phyloP scores from a whole-genome alignment of 2,329 filamentous ascomycete species.

The Fusarium sp. region DNA sequence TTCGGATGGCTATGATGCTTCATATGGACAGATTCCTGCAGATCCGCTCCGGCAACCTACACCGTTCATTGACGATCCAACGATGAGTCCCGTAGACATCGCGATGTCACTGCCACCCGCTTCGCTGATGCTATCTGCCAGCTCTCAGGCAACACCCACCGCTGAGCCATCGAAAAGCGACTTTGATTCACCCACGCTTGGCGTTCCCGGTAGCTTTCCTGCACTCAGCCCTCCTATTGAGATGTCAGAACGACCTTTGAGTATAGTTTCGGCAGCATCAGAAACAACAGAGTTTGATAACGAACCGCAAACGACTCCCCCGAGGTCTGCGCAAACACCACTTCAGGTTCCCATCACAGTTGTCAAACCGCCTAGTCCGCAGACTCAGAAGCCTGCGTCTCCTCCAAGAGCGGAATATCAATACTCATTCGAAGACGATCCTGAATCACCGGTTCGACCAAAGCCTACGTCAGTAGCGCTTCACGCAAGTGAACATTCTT shows the following conservation, averaged over 20 bases:
- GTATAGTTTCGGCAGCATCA: constrained; percentile 70
- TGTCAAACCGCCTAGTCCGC: constrained; percentile 49
- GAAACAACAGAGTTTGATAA: constrained; percentile 77
- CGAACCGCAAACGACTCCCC: constrained; percentile 73
- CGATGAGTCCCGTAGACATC: constrained; percentile 39
- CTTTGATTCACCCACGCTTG: constrained; percentile 73
- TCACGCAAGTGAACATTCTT: constrained; percentile 42
- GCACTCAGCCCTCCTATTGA: constrained; percentile 53
- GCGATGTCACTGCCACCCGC: constrained; percentile 42
- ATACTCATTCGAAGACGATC: constrained; percentile 63
- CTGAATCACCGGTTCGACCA: constrained; percentile 41
- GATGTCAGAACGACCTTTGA: constrained; percentile 64
- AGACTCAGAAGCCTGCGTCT: constrained; percentile 32
- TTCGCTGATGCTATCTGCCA: constrained; percentile 33
- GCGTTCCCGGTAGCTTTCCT: constrained; percentile 73
- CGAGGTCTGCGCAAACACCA: constrained; percentile 51
- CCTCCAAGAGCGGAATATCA: constrained; percentile 59
- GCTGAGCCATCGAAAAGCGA: constrained; percentile 27
- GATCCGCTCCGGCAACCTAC: constrained; percentile 29
- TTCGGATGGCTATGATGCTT: constrained; percentile 19
- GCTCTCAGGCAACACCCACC: constrained; percentile 23
- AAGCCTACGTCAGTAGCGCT: constrained; percentile 7
- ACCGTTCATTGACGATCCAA: constrained; percentile 37
- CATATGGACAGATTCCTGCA: constrained; percentile 17
- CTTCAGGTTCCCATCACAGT: constrained; percentile 44